A percentile compares a stretch with the other conserved stretches of the same genome.
Conservation (phyloP, 2,329 filamentous ascomycete genomes). For the Blastomyces parvus region DNA sequence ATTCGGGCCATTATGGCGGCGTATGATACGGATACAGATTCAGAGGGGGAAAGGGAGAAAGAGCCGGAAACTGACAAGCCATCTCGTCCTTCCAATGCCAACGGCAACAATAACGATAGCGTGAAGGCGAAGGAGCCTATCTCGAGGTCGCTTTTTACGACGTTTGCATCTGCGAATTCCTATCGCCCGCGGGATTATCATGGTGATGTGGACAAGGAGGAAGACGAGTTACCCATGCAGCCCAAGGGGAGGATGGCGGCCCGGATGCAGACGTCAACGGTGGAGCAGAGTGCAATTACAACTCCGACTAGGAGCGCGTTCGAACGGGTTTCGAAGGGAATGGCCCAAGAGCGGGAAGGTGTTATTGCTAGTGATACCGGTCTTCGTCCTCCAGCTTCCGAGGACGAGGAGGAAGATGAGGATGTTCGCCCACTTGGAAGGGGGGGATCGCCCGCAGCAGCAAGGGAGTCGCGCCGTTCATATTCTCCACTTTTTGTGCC, state of each 20-base stretch:
- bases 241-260: constrained; percentile 58
- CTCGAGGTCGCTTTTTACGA: background rate
- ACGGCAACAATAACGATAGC: background rate
- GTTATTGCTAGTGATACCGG: background rate
- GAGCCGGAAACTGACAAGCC: background rate
- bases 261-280: constrained; percentile 42
- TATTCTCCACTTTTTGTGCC: background rate
- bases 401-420: background rate
- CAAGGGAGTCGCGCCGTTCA: background rate
- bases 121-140: background rate
- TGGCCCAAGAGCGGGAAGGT: background rate
- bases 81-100: background rate
- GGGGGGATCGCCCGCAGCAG: background rate
- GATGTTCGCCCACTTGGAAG: background rate
- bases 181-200: background rate
- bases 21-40: constrained; percentile 40
- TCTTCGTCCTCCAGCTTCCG: background rate
- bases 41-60: constrained; percentile 26
- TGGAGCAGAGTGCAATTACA: constrained; percentile 4
- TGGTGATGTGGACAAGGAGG: constrained; percentile 36
- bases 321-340: background rate
- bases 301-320: background rate
- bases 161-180: background rate
- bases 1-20: constrained; percentile 42
- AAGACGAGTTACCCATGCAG: constrained; percentile 35